phyloP scores from a whole-genome alignment of 2,329 filamentous ascomycete species.

The Pezicula rhizophila region DNA sequence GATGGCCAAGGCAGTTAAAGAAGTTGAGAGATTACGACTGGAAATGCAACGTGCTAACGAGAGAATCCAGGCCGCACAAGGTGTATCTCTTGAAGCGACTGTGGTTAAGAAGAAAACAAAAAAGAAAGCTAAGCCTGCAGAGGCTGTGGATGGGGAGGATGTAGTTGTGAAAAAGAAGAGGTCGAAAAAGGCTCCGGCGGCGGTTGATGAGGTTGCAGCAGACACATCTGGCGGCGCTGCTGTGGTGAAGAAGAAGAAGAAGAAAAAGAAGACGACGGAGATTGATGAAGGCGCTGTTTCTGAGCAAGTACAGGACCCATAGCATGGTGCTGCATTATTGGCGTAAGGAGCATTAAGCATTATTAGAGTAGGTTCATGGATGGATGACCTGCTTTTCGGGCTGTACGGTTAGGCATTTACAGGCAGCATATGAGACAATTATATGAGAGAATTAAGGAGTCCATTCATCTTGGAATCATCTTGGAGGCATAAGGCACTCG shows the following conservation, averaged over 20 bases:
- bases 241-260: slow-evolving; percentile 36
- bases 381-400: too few species aligned
- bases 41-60: slow-evolving; percentile 85
- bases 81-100: slow-evolving; percentile 59
- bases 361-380: too few species aligned
- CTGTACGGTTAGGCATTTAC: too few species aligned
- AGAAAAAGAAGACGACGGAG: slow-evolving; percentile 42
- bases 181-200: slow-evolving; percentile 26
- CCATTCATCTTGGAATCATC: too few species aligned
- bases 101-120: slow-evolving; percentile 61
- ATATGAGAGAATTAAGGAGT: too few species aligned
- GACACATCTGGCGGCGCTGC: slow-evolving; percentile 13
- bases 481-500: too few species aligned
- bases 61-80: slow-evolving; percentile 63
- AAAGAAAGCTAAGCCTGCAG: slow-evolving; percentile 35
- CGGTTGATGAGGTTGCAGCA: slow-evolving; percentile 18
- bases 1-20: slow-evolving; percentile 81
- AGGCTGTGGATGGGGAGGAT: slow-evolving; percentile 24
- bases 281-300: slow-evolving; percentile 10
- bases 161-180: slow-evolving; percentile 46
- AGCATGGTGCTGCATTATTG: too few species aligned
- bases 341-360: too few species aligned
- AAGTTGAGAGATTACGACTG: slow-evolving; percentile 78
- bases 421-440: too few species aligned
- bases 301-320: background rate